Evolutionary conservation across 768 basidiomycete species (phyloP), one percentile per base, ranked within the genome.

Genomic region (Inosperma sp.): DNA sequence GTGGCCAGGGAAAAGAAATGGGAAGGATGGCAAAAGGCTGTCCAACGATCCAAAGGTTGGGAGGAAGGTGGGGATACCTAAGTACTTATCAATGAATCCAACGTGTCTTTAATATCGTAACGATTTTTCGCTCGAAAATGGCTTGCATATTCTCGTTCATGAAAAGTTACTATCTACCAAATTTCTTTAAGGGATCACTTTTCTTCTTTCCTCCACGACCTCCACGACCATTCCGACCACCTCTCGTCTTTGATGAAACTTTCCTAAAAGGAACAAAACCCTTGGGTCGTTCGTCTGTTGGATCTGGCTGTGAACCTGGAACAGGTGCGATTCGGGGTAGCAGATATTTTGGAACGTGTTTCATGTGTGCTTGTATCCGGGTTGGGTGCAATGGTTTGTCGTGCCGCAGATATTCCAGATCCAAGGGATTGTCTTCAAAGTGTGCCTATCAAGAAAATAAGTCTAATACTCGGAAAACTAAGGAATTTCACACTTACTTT

Each of bases 381-480:
- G 86, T 85, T 0, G 94, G 93, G 60, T 95, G 91, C 4, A 97
- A 73, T 5, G 94, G 88, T 58, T 93, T 92, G 68, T 99, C 96
- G 67, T 98, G 96, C 2, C 91, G 82, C 37, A 97, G 73, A 63
- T 83, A 96, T 49, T 93, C 91, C 9, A 97, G 76, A 63, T 97
- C 94, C 7, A 90, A 74, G 1, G 95, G 95, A 63, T 98, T 93
- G 62, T 97, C 93, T 62, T 97, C 93, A 56, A 99, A 97, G 68
- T 98, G 95, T 5, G 93, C 92, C 94, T 97, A 60, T n/a, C 10
- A 12, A 45, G 30, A 26, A 12, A 29, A 8, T 3, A 8, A 41
- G 33, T 47, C 16, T 25, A 36, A 49, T 53, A 10, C 53, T 36
- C 33, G 29, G 34, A 10, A 46, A 22, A 42, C 30, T 3, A 31